Base-by-base conservation (phyloP, 352 stramenopile species). In the Globisporangium iwayamae region DNA sequence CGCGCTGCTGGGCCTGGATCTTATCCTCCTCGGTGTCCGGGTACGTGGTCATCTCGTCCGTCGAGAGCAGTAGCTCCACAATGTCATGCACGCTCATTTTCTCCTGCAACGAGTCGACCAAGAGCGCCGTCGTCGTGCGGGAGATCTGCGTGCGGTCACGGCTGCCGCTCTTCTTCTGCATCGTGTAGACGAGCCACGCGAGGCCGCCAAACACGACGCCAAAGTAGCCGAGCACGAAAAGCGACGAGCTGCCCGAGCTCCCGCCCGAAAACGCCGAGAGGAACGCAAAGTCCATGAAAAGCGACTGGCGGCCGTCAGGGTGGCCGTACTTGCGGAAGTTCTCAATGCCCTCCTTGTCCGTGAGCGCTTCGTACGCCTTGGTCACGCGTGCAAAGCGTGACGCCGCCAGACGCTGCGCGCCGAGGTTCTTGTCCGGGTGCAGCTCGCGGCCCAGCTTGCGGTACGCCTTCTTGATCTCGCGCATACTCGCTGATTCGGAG, bases 341-440 rank as follows among this genome's bases (percentile, higher is more conserved):
- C 39, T 82, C 74, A 36, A 94, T 93, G 32, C 72, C 79, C 3
- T 66, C 60, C 3, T 77, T 72, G 71, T 94, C 77, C 14, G 87
- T 94, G 50, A 96, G 81, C 52, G 87, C 83, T 65, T 96, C 87
- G 70, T 96, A 96, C 4, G 87, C 87, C 65, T 96, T 96, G 43
- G 83, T 86, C 16, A 96, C 78, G 54, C 83, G 83, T 45, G 74
- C 63, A 58, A 96, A 96, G 32, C 80, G 71, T 32, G 70, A 56
- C 6, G 69, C 54, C 8, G 76, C 64, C 0, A 74, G 67, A 4
- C 52, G 71, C 32, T 76, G 71, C 62, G 88, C 83, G 56, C 75
- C 51, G 8, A 81, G 76, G 66, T 93, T 91, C 72, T 96, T 94
- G 78, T 93, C 87, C 0, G 87, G 87, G 55, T 96, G 87, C 50